Evolutionary conservation across 768 basidiomycete genomes (phyloP).

Genomic region (Leucogyrophana mollusca): DNA sequence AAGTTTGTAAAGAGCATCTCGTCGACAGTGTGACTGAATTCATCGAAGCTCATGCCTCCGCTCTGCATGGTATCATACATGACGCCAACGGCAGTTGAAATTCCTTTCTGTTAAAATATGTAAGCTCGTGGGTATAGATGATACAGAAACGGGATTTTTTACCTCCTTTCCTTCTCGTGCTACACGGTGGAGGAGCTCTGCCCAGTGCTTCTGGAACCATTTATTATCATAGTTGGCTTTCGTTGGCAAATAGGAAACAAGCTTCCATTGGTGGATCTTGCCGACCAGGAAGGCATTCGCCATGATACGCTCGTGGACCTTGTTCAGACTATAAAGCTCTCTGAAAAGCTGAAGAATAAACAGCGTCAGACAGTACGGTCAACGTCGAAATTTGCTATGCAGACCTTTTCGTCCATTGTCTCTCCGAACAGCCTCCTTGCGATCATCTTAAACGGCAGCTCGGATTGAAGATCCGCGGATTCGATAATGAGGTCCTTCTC

Average conservation of each 20-base stretch:
- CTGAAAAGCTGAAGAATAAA: not conserved
- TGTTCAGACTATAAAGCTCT: conserved; percentile 1
- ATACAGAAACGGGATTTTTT: no score
- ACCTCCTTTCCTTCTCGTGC: no score
- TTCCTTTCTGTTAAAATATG: no score
- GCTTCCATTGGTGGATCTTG: conserved; percentile 5
- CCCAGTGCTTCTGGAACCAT: no score
- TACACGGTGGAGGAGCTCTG: no score
- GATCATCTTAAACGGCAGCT: conserved; percentile 5
- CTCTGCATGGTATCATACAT: no score
- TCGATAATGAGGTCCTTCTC: conserved; percentile 2
- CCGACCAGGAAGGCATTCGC: not conserved
- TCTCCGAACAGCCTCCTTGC: conserved; percentile 3
- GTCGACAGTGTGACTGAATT: no score
- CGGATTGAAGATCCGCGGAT: conserved; percentile 1
- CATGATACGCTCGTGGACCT: conserved; percentile 3
- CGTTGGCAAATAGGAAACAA: not conserved
- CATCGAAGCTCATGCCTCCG: no score
- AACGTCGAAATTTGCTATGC: not conserved
- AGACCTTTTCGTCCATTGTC: not conserved
- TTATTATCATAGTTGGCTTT: not conserved
- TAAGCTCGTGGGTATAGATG: no score
- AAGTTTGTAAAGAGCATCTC: conserved; percentile 5
- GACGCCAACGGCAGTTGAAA: no score
- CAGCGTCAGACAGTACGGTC: not conserved